Base-by-base conservation (phyloP, 768 basidiomycete species). In the Dendrothele bispora region DNA sequence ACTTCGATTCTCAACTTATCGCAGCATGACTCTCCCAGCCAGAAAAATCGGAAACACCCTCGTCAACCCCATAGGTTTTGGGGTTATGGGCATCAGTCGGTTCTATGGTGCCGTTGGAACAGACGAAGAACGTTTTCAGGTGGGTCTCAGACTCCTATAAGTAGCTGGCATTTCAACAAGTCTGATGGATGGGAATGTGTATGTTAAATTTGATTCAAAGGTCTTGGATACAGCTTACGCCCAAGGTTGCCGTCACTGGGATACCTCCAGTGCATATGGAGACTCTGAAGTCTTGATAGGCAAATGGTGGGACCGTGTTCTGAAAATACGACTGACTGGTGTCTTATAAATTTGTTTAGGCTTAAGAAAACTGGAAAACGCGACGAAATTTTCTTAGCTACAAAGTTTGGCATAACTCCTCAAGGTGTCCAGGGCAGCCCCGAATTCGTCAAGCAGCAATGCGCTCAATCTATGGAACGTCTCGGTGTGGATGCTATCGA, bases 341-440 rank as follows among this genome's bases (percentile, higher is more conserved):
- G 21, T 18, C 24, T 15, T 4, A 21, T 11, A 3, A 3, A 10
- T 26, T 18, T 7, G 11, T 28, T 5, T 29, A 68, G 78, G 79
- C 77, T 83, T 59, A 70, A 73, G 51, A 63, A 66, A 12, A 78
- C 74, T 8, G 79, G 79, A 8, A 78, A 77, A 43, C 66, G 78
- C 24, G 53, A 65, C 17, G 66, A 78, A 27, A 79, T 83, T 22
- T 86, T 84, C 64, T 69, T 86, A 17, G 81, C 82, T 2, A 83
- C 82, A 17, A 86, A 86, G 50, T 64, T 59, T 20, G 61, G 67
- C 2, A 51, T 63, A 18, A 51, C 49, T 3, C n/a, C n/a, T n/a
- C 14, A 41, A 32, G 44, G 38, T 14, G 24, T 21, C 26, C 36
- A 45, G 6, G 45, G 50, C 20, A 45, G 47, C 42, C 50, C 50